Evolutionary conservation across 306 rosid genomes (phyloP).

Genomic region (Quercus suber): DNA sequence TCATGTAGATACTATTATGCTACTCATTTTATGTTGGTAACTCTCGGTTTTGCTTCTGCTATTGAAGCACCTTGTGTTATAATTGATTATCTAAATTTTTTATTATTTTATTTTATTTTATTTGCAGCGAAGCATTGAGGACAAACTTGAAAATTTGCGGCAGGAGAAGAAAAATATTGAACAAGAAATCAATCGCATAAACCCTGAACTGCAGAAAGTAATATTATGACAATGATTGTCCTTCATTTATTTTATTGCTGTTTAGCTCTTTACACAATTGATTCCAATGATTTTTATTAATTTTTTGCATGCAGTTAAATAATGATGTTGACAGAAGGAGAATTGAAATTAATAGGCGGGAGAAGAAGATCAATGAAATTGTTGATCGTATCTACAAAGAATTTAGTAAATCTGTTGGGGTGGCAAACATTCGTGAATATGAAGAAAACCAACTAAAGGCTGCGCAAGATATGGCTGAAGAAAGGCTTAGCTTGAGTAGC

Average conservation of each 20-base stretch:
- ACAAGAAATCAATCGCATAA: constrained; percentile 72
- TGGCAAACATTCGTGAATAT: constrained; percentile 94
- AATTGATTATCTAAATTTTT: constrained; percentile 19
- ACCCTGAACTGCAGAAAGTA: constrained; percentile 83
- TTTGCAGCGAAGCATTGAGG: constrained; percentile 78
- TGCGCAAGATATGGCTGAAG: constrained; percentile 88
- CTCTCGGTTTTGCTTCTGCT: not conserved
- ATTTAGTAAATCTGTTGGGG: constrained; percentile 92
- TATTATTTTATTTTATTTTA: not conserved
- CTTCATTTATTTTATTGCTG: constrained; percentile 1
- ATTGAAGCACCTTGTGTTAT: constrained; percentile 3
- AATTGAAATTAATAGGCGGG: constrained; percentile 61
- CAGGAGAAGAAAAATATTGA: constrained; percentile 64
- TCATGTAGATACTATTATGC: not conserved
- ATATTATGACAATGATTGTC: constrained; percentile 19
- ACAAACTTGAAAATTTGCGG: constrained; percentile 71
- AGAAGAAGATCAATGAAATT: constrained; percentile 87
- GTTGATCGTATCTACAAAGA: constrained; percentile 78
- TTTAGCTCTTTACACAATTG: constrained; percentile 19
- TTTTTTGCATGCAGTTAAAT: constrained; percentile 50
- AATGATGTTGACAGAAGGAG: constrained; percentile 61
- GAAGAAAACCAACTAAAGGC: constrained; percentile 90
- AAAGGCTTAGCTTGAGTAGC: constrained; percentile 85
- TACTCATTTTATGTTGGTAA: not conserved
- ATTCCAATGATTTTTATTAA: constrained; percentile 5